A percentile compares a stretch with the other conserved stretches of the same genome.
Evolutionary conservation across 257 asterid genomes (phyloP).

Genomic region (Primulina eburnea): DNA sequence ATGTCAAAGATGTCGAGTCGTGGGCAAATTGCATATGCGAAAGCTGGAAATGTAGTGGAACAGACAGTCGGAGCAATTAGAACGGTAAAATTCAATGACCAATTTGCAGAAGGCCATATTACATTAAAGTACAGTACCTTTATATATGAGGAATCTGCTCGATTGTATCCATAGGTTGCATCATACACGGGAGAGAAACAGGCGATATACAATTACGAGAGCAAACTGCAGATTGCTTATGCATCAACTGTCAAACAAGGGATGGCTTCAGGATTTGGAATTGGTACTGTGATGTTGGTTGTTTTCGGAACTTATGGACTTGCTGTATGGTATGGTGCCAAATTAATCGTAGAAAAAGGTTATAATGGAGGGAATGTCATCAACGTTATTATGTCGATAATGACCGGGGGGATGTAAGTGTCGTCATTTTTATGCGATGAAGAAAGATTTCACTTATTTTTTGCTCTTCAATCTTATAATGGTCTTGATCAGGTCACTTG

Average conservation of each 20-base stretch:
- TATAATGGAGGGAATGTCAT: constrained; percentile 58
- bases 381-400: constrained; percentile 55
- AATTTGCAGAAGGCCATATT: background rate
- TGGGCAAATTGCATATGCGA: constrained; percentile 68
- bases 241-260: constrained; percentile 53
- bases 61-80: constrained; percentile 76
- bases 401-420: constrained; percentile 73
- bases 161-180: constrained; percentile 42
- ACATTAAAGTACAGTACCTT: background rate
- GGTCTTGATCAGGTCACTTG: constrained; percentile 50
- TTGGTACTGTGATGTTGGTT: constrained; percentile 44
- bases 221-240: constrained; percentile 50
- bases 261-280: constrained; percentile 61
- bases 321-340: constrained; percentile 75
- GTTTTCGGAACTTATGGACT: constrained; percentile 53
- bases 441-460: background rate
- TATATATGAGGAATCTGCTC: background rate
- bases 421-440: background rate
- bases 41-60: constrained; percentile 69
- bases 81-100: constrained; percentile 40
- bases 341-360: constrained; percentile 37
- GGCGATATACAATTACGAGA: constrained; percentile 47
- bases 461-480: background rate
- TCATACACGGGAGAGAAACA: constrained; percentile 63
- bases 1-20: constrained; percentile 49